phyloP scores from a whole-genome alignment of 2,329 filamentous ascomycete genomes.

The Beauveria scarabaeidicola region DNA sequence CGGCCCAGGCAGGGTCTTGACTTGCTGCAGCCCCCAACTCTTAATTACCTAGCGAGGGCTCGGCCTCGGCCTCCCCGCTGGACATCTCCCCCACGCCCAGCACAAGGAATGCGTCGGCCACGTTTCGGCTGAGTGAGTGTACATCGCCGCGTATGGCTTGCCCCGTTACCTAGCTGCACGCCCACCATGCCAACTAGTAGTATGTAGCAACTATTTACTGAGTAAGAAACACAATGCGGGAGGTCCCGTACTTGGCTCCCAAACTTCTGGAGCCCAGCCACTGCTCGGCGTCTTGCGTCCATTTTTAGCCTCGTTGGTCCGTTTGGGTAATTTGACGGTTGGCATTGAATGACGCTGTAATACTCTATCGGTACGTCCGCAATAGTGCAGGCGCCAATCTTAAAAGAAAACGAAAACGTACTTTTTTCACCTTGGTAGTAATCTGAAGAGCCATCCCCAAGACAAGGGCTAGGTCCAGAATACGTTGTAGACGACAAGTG shows the following conservation, averaged over 20 bases:
- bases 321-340: constrained; percentile 1
- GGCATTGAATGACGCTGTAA: no score
- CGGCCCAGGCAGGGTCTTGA: no score
- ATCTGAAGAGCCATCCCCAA: no score
- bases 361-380: background rate
- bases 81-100: background rate
- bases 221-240: background rate
- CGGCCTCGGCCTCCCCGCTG: background rate
- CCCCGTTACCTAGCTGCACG: no score
- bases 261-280: background rate
- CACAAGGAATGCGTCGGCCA: constrained; percentile 3
- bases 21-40: no score
- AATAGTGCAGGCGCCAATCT: background rate
- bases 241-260: background rate
- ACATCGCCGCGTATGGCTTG: background rate
- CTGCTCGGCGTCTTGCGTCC: background rate
- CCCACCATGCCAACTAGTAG: no score
- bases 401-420: background rate
- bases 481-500: no score
- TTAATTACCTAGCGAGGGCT: no score
- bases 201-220: no score
- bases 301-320: background rate
- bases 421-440: background rate
- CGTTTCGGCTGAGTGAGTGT: constrained; percentile 7
- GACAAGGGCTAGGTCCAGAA: no score